Percentiles rank a stretch among this genome's conserved stretches.
phyloP scores from a whole-genome alignment of 2,329 filamentous ascomycete genomes.

The Hirsutella minnesotensis region DNA sequence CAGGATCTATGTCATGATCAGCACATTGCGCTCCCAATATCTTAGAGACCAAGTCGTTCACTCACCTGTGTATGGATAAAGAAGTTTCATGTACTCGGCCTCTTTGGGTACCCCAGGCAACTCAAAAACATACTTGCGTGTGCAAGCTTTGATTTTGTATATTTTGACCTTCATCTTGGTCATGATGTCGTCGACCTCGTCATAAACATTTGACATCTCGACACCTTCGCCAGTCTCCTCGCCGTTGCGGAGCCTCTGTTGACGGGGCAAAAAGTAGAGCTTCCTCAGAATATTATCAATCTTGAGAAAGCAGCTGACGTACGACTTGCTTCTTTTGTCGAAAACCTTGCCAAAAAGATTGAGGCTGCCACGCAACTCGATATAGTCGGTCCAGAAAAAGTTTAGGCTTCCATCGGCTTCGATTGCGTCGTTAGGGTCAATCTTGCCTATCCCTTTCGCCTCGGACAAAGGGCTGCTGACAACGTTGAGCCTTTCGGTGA shows the following conservation, averaged over 20 bases:
- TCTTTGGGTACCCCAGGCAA: conserved; percentile 77
- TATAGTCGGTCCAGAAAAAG: conserved; percentile 97
- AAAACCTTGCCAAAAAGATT: conserved; percentile 94
- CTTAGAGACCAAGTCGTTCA: conserved; percentile 5
- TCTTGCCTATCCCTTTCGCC: conserved; percentile 59
- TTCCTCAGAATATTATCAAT: conserved; percentile 90
- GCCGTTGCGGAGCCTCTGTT: conserved; percentile 43
- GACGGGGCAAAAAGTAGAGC: conserved; percentile 81
- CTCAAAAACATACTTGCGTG: conserved; percentile 92
- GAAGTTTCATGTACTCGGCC: conserved; percentile 83
- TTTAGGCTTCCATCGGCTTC: conserved; percentile 84
- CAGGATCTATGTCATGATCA: conserved; percentile 38
- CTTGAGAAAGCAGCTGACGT: conserved; percentile 90
- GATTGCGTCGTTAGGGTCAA: conserved; percentile 73
- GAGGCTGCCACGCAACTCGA: conserved; percentile 79
- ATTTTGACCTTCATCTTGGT: conserved; percentile 71
- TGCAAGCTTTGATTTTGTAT: conserved; percentile 88
- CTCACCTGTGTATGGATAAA: conserved; percentile 81
- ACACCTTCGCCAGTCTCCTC: conserved; percentile 65
- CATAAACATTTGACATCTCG: conserved; percentile 78
- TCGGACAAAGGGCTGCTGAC: conserved; percentile 61
- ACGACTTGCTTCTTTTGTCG: conserved; percentile 68
- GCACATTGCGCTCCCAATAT: background rate
- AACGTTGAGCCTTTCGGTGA: conserved; percentile 78
- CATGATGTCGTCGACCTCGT: conserved; percentile 83